Conservation (phyloP, 768 basidiomycete genomes). For the Trametes cubensis region DNA sequence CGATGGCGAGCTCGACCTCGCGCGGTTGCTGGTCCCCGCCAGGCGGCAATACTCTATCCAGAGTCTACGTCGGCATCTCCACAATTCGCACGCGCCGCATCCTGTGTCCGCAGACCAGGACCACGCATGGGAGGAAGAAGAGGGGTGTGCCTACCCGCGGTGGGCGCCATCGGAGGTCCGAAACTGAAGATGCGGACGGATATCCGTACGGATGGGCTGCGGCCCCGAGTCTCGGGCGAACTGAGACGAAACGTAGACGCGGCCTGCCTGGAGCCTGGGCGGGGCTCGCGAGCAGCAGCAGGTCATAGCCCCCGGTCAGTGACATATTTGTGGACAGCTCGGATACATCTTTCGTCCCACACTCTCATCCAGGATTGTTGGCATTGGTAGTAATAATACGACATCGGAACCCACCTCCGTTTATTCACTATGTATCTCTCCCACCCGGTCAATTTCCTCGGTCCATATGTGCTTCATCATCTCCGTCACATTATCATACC, state of each 20-base stretch:
- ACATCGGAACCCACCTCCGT: neutral
- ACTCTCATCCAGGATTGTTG: neutral
- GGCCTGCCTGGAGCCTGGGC: conserved; percentile 40
- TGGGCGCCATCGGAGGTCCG: conserved; percentile 17
- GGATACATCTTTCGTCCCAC: neutral
- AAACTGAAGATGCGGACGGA: conserved; percentile 28
- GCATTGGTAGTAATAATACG: neutral
- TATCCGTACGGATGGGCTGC: conserved; percentile 30
- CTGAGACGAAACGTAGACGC: conserved; percentile 34
- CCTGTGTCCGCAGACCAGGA: conserved; percentile 25
- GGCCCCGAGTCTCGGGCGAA: conserved; percentile 30
- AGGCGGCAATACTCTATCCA: conserved; percentile 75
- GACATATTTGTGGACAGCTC: neutral
- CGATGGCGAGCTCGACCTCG: conserved; percentile 62
- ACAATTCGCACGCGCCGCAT: conserved; percentile 17
- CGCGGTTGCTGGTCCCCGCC: conserved; percentile 67
- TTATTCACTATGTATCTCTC: neutral
- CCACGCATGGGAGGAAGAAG: conserved; percentile 34
- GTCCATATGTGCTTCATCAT: neutral
- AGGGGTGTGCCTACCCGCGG: conserved; percentile 24
- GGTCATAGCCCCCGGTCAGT: conserved; percentile 10
- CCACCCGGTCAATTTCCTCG: neutral
- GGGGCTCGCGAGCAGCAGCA: conserved; percentile 8
- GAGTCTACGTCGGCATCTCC: conserved; percentile 67
- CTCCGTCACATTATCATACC: neutral